Percentiles rank a stretch among this genome's conserved stretches.
Evolutionary conservation across 1,139 yeast species (phyloP).

Genomic region (Yamadazyma aaseri): DNA sequence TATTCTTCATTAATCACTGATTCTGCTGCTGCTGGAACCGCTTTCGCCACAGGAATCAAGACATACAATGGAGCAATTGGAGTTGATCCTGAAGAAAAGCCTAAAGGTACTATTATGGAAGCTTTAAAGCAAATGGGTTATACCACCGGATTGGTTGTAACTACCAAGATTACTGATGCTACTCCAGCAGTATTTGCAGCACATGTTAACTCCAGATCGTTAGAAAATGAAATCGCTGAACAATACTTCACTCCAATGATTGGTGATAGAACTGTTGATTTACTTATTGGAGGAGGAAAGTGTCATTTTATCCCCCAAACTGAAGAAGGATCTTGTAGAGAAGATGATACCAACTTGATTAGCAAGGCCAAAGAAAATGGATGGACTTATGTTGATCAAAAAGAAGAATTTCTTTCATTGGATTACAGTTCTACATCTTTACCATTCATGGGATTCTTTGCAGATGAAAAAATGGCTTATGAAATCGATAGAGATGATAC

Average conservation of each 20-base stretch:
- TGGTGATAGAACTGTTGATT: slow-evolving; percentile 76
- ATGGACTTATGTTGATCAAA: slow-evolving; percentile 64
- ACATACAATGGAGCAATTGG: slow-evolving; percentile 84
- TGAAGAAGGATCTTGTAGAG: slow-evolving; percentile 58
- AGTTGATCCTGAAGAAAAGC: slow-evolving; percentile 56
- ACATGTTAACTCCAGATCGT: slow-evolving; percentile 63
- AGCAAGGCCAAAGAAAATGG: slow-evolving; percentile 56
- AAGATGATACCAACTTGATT: slow-evolving; percentile 62
- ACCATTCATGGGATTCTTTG: slow-evolving; percentile 71
- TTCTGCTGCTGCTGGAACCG: slow-evolving; percentile 94
- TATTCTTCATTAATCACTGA: slow-evolving; percentile 73
- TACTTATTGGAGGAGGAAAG: slow-evolving; percentile 87
- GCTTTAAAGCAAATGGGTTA: slow-evolving; percentile 78
- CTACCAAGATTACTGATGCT: slow-evolving; percentile 60
- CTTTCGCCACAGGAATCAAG: slow-evolving; percentile 75
- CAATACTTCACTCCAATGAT: slow-evolving; percentile 48
- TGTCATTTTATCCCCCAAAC: slow-evolving; percentile 60
- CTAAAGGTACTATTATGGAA: slow-evolving; percentile 82
- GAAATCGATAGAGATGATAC: slow-evolving; percentile 65
- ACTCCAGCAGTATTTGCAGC: slow-evolving; percentile 82
- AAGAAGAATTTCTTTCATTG: slow-evolving; percentile 49
- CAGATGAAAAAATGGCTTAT: slow-evolving; percentile 71
- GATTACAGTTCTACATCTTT: slow-evolving; percentile 49
- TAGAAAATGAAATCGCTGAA: slow-evolving; percentile 73
- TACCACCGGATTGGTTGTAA: slow-evolving; percentile 79